These are phyloP conservation scores for Pyrus bretschneideri DNA, from an alignment of 306 rosid species.

Conservation along the genomic window DNA sequence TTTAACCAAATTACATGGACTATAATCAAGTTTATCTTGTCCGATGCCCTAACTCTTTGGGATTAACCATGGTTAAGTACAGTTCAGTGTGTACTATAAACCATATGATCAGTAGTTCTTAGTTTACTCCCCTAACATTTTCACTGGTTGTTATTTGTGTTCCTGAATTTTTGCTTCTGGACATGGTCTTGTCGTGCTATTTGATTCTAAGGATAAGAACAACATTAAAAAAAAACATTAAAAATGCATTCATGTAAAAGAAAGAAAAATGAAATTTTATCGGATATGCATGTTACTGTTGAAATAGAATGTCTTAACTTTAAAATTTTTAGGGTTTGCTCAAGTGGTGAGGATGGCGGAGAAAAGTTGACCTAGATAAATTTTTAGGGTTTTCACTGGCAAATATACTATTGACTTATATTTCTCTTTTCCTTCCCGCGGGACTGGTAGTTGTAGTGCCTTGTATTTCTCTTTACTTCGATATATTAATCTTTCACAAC, in stretches of 20 bases:
- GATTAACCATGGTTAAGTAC: slow-evolving; percentile 14
- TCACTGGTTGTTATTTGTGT: slow-evolving; percentile 3
- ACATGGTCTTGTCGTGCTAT: neutral
- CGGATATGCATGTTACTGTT: neutral
- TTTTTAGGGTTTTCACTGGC: too few relatives aligned
- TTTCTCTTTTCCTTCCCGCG: too few relatives aligned
- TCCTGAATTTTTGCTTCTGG: slow-evolving; percentile 18
- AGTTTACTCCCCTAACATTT: slow-evolving; percentile 8
- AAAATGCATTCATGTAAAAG: too few relatives aligned
- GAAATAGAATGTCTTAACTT: neutral
- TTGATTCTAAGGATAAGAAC: neutral
- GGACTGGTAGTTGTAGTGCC: too few relatives aligned
- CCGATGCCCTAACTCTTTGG: slow-evolving; percentile 21
- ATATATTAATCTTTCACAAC: too few relatives aligned
- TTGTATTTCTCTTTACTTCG: too few relatives aligned
- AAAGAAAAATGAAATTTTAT: too few relatives aligned
- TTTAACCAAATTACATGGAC: slow-evolving; percentile 14
- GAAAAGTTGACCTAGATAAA: too few relatives aligned
- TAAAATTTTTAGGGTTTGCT: too few relatives aligned
- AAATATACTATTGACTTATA: too few relatives aligned
- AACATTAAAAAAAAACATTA: neutral
- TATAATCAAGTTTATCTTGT: slow-evolving; percentile 22
- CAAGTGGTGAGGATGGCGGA: neutral
- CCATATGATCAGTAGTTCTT: slow-evolving; percentile 8
- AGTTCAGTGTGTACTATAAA: neutral